Evolutionary conservation across 768 basidiomycete species (phyloP).

Genomic region (Auricularia sp.): DNA sequence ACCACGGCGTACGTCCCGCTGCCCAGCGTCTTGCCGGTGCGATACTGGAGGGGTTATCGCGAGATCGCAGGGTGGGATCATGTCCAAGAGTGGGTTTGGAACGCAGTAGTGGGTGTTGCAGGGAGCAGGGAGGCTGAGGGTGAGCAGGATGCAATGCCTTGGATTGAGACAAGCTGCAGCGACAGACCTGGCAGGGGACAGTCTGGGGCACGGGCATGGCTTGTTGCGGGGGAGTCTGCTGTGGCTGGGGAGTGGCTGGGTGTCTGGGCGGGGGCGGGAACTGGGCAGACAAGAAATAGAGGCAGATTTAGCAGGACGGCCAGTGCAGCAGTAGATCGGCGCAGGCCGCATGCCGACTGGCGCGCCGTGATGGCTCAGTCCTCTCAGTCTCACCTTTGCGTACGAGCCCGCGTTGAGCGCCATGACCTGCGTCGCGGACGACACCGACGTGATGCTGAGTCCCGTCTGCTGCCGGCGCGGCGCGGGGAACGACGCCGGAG

Average conservation of each 20-base stretch:
- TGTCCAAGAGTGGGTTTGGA: neutral
- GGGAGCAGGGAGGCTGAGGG: neutral
- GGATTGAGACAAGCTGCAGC: neutral
- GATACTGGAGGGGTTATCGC: slow-evolving; percentile 43
- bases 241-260: neutral
- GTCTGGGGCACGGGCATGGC: slow-evolving; percentile 21
- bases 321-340: neutral
- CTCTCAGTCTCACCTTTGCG: neutral
- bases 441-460: neutral
- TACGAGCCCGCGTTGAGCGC: neutral
- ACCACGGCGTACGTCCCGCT: slow-evolving; percentile 94
- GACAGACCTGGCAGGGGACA: slow-evolving; percentile 38
- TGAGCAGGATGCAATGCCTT: neutral
- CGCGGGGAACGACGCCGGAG: neutral
- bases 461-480: neutral
- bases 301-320: neutral
- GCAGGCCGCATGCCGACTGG: neutral
- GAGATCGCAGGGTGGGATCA: neutral
- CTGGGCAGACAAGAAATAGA: neutral
- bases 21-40: slow-evolving; percentile 78
- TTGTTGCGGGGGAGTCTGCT: neutral
- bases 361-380: neutral
- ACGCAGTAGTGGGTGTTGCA: neutral
- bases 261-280: slow-evolving; percentile 1
- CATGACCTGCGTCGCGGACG: neutral